Evolutionary conservation across 495 filamentous ascomycete genomes (phyloP).

Genomic region (Aspergillus taichungensis): DNA sequence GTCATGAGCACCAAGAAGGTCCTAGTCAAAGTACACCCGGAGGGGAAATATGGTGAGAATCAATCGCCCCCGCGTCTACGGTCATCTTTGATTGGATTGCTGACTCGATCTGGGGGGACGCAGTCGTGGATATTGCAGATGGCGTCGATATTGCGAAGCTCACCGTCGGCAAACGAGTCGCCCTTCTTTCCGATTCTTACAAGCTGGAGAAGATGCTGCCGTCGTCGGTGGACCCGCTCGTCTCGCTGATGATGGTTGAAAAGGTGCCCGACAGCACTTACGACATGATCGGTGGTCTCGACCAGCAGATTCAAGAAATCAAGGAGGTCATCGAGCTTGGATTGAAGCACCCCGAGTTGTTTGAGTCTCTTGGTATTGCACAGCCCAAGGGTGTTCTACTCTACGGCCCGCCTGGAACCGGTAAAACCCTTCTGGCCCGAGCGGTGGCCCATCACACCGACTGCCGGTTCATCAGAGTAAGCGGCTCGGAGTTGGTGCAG

Average conservation of each 20-base stretch:
- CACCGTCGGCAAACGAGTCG: slow-evolving; percentile 94
- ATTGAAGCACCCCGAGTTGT: slow-evolving; percentile 95
- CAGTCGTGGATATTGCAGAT: slow-evolving; percentile 95
- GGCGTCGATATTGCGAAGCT: slow-evolving; percentile 91
- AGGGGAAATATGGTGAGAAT: slow-evolving; percentile 94
- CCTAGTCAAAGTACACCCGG: slow-evolving; percentile 95
- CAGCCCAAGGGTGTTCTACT: slow-evolving; percentile 96
- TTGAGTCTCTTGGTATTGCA: slow-evolving; percentile 96
- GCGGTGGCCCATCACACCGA: slow-evolving; percentile 97
- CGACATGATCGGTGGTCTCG: slow-evolving; percentile 98
- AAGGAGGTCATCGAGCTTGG: slow-evolving; percentile 99
- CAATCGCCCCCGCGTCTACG: not conserved
- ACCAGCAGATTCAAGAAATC: slow-evolving; percentile 99
- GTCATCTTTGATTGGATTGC: not conserved
- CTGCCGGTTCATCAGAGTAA: slow-evolving; percentile 97
- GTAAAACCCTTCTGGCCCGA: slow-evolving; percentile 91
- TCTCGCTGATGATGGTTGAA: slow-evolving; percentile 99
- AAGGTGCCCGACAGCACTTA: slow-evolving; percentile 99
- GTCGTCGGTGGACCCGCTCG: slow-evolving; percentile 92
- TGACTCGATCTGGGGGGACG: slow-evolving; percentile 7
- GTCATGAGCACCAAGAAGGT: slow-evolving; percentile 99
- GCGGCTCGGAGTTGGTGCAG: slow-evolving; percentile 91
- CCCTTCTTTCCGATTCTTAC: slow-evolving; percentile 90
- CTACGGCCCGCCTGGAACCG: slow-evolving; percentile 93
- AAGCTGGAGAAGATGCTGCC: slow-evolving; percentile 98